phyloP scores from a whole-genome alignment of 768 basidiomycete genomes.

The Boletales sp. region DNA sequence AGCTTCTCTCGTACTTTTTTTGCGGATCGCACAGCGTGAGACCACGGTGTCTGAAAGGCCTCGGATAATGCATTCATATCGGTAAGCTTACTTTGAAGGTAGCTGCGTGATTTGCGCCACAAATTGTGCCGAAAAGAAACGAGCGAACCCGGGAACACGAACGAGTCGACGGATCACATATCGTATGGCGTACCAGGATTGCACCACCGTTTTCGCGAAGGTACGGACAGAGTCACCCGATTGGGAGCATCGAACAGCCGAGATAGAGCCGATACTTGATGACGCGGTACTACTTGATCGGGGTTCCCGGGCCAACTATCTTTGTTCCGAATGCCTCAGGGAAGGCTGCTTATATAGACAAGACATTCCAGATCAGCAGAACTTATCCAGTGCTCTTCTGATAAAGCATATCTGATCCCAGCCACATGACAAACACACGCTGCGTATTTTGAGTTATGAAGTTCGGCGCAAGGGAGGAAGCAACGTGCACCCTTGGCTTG shows the following conservation, averaged over 20 bases:
- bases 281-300: slow-evolving; percentile 17
- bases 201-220: not conserved
- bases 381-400: slow-evolving; percentile 18
- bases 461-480: slow-evolving; percentile 4
- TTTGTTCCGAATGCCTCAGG: slow-evolving; percentile 24
- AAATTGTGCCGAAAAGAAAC: not conserved
- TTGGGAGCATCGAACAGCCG: slow-evolving; percentile 11
- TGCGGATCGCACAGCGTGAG: not conserved
- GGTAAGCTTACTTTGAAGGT: too few relatives aligned
- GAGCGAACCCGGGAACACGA: not conserved
- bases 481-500: slow-evolving; percentile 21
- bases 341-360: slow-evolving; percentile 22
- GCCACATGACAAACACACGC: slow-evolving; percentile 31
- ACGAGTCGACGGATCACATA: not conserved
- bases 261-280: slow-evolving; percentile 19
- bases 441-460: slow-evolving; percentile 13
- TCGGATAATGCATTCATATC: too few relatives aligned
- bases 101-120: slow-evolving; percentile 5
- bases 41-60: too few relatives aligned
- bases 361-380: slow-evolving; percentile 14
- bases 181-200: not conserved
- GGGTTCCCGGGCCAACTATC: slow-evolving; percentile 20
- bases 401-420: slow-evolving; percentile 22
- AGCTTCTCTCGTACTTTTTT: not conserved
- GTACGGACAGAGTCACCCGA: slow-evolving; percentile 6